These are phyloP conservation scores for Phialophora expanda DNA, from an alignment of 2,329 filamentous ascomycete genomes.

Conservation along the genomic window DNA sequence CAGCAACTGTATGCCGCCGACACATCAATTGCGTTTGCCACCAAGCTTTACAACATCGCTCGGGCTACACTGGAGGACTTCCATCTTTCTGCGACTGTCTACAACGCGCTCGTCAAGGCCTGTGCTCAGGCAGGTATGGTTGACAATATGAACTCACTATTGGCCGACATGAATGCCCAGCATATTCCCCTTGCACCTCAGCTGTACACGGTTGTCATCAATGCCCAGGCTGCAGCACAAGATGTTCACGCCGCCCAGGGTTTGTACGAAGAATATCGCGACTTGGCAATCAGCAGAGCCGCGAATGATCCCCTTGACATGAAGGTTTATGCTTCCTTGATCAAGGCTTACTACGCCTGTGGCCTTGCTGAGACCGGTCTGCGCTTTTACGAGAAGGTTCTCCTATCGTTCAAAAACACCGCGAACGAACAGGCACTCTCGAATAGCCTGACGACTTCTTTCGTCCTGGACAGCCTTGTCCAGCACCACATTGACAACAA, in stretches of 20 bases:
- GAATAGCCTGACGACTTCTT: slow-evolving; percentile 69
- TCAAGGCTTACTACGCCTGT: slow-evolving; percentile 84
- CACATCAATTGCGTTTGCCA: slow-evolving; percentile 80
- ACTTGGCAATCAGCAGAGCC: slow-evolving; percentile 71
- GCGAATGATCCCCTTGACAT: slow-evolving; percentile 76
- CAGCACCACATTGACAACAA: slow-evolving; percentile 69
- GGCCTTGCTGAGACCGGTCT: slow-evolving; percentile 80
- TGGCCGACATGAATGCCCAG: slow-evolving; percentile 85
- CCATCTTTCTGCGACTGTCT: slow-evolving; percentile 78
- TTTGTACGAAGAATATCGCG: slow-evolving; percentile 93
- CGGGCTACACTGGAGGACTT: slow-evolving; percentile 64
- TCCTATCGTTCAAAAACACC: slow-evolving; percentile 59
- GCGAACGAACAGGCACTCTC: slow-evolving; percentile 60
- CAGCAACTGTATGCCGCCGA: slow-evolving; percentile 85
- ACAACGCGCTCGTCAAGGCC: slow-evolving; percentile 81
- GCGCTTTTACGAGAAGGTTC: slow-evolving; percentile 83
- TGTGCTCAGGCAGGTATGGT: slow-evolving; percentile 82
- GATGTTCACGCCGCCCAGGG: slow-evolving; percentile 88
- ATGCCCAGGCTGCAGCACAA: slow-evolving; percentile 81
- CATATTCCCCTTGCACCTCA: slow-evolving; percentile 75
- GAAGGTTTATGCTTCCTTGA: slow-evolving; percentile 86
- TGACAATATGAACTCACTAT: slow-evolving; percentile 87
- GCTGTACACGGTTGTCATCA: slow-evolving; percentile 92
- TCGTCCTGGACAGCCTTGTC: slow-evolving; percentile 77
- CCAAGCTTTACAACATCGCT: slow-evolving; percentile 84